phyloP scores from a whole-genome alignment of 1,284 basidiomycete species.

The Ustilago nuda region DNA sequence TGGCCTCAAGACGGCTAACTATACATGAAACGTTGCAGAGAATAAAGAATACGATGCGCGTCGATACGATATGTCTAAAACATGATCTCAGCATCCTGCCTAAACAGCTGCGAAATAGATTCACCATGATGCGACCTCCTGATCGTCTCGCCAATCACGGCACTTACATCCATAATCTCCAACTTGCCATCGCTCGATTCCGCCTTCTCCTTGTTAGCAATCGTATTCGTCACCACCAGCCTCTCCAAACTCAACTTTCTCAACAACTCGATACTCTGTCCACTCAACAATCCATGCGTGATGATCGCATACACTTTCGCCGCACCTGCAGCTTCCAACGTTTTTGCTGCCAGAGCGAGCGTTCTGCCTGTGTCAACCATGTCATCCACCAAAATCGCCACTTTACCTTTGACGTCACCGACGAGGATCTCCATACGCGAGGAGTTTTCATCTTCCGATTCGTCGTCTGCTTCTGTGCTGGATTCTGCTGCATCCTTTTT shows the following conservation, averaged over 20 bases:
- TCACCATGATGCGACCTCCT: constrained; percentile 96
- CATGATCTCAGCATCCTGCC: constrained; percentile 66
- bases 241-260: constrained; percentile 83
- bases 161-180: constrained; percentile 82
- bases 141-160: constrained; percentile 94
- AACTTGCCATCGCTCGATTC: constrained; percentile 71
- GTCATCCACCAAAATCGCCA: constrained; percentile 92
- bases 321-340: constrained; percentile 88
- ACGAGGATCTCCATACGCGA: constrained; percentile 89
- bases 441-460: constrained; percentile 68
- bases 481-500: constrained; percentile 26
- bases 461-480: constrained; percentile 31
- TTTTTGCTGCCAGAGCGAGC: constrained; percentile 83
- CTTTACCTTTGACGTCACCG: constrained; percentile 92
- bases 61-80: constrained; percentile 33
- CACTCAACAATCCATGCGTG: constrained; percentile 91
- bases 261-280: constrained; percentile 82
- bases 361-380: constrained; percentile 97
- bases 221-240: constrained; percentile 88
- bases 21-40: constrained; percentile 5
- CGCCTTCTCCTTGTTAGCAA: constrained; percentile 75
- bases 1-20: background rate
- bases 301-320: constrained; percentile 88
- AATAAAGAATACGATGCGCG: background rate
- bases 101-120: constrained; percentile 70